Evolutionary conservation across 495 filamentous ascomycete genomes (phyloP).

Genomic region (Penicillium alfredii): DNA sequence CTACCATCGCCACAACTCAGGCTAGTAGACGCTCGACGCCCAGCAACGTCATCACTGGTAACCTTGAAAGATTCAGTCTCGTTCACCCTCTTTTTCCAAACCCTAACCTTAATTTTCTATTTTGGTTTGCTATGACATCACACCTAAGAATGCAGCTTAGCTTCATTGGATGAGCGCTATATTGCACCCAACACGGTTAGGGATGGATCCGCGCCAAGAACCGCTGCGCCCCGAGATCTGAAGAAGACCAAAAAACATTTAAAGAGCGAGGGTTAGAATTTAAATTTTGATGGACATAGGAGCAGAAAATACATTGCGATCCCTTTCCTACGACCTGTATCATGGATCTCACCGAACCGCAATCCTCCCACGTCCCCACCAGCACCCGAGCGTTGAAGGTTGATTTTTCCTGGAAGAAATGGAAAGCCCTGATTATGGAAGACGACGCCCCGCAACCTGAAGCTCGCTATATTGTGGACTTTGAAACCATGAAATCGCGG

Average conservation of each 20-base stretch:
- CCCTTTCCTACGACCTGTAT: background rate
- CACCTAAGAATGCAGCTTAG: too few species aligned
- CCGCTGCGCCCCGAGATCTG: too few species aligned
- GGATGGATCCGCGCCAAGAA: background rate
- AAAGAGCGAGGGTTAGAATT: too few species aligned
- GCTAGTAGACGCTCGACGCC: too few species aligned
- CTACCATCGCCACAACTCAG: too few species aligned
- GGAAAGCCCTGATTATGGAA: constrained; percentile 15
- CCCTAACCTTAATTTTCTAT: too few species aligned
- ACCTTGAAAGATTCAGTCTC: too few species aligned
- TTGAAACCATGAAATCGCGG: constrained; percentile 6
- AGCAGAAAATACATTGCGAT: background rate
- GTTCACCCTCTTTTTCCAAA: too few species aligned
- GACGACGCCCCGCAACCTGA: constrained; percentile 3
- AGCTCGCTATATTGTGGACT: constrained; percentile 19
- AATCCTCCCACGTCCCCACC: background rate
- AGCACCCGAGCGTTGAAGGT: constrained; percentile 1
- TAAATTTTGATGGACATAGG: background rate
- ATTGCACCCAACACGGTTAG: background rate
- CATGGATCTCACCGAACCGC: background rate
- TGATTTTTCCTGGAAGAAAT: constrained; percentile 27
- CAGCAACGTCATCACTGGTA: constrained; percentile 9
- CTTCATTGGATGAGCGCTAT: background rate
- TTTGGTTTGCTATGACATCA: background rate
- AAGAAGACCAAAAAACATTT: too few species aligned